Percentiles rank a stretch among this genome's conserved stretches.
These are phyloP conservation scores for Carnegiea gigantea DNA, from an alignment of 179 eudicot genomes.

Conservation along the genomic window DNA sequence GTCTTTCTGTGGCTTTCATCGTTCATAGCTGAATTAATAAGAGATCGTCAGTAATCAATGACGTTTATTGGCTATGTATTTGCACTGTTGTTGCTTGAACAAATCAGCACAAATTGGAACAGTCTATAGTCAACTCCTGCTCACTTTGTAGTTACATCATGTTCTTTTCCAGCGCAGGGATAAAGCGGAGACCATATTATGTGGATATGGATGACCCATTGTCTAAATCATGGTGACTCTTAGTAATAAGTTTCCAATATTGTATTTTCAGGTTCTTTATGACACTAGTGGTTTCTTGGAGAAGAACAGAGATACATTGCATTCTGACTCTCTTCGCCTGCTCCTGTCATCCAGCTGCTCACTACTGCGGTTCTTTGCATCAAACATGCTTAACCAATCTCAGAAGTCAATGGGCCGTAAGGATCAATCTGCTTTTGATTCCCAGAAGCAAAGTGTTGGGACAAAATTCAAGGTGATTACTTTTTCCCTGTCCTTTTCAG, in stretches of 20 bases:
- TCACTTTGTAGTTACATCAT: background rate
- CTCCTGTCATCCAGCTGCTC: conserved; percentile 55
- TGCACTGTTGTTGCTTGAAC: too few relatives aligned
- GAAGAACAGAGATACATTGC: conserved; percentile 85
- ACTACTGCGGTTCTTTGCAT: conserved; percentile 59
- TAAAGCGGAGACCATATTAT: background rate
- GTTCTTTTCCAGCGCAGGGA: background rate
- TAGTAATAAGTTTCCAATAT: conserved; percentile 1
- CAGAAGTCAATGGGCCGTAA: conserved; percentile 34
- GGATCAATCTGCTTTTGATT: conserved; percentile 35
- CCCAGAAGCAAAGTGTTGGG: conserved; percentile 77
- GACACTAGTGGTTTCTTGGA: conserved; percentile 83
- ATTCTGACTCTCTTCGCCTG: conserved; percentile 58
- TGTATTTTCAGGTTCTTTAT: conserved; percentile 62
- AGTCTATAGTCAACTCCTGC: too few relatives aligned
- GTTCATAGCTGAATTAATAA: too few relatives aligned
- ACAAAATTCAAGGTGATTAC: conserved; percentile 38
- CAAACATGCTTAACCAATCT: conserved; percentile 42
- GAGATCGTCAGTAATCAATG: too few relatives aligned
- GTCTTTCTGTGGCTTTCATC: too few relatives aligned
- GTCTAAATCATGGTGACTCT: conserved; percentile 2
- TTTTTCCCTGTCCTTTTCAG: background rate
- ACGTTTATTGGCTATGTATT: too few relatives aligned
- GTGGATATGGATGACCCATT: background rate
- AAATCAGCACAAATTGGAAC: too few relatives aligned